Conservation (phyloP, 2,329 filamentous ascomycete genomes). For the Hypoxylon sp. region DNA sequence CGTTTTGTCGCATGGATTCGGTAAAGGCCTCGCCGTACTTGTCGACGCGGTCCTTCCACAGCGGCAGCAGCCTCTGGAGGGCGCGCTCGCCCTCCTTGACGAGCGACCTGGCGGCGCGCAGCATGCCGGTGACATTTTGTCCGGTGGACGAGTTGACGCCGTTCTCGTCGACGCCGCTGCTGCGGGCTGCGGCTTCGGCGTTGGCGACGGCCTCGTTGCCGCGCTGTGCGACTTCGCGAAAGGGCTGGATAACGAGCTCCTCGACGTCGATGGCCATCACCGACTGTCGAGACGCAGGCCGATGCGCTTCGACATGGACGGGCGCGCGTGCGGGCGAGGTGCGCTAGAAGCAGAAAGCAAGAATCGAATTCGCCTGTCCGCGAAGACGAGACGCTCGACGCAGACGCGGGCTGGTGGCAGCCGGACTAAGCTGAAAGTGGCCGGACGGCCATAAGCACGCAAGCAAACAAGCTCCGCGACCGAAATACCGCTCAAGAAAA, state of each 20-base stretch:
- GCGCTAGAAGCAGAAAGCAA: constrained; percentile 3
- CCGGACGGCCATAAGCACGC: constrained; percentile 21
- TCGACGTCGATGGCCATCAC: constrained; percentile 42
- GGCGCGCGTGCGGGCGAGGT: constrained; percentile 1
- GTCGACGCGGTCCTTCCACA: constrained; percentile 50
- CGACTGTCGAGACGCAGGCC: constrained; percentile 22
- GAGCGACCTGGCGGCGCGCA: constrained; percentile 46
- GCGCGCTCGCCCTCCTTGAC: constrained; percentile 51
- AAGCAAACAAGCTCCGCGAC: constrained; percentile 5
- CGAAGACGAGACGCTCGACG: neutral
- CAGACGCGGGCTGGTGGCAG: neutral
- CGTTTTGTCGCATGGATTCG: constrained; percentile 48
- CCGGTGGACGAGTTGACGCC: constrained; percentile 26
- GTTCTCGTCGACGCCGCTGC: constrained; percentile 29
- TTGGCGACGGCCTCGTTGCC: constrained; percentile 50
- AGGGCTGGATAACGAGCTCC: constrained; percentile 47
- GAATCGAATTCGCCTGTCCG: neutral
- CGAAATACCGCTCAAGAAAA: constrained; percentile 7
- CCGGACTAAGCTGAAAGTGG: constrained; percentile 25
- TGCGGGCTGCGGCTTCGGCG: constrained; percentile 41
- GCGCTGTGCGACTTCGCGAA: constrained; percentile 50
- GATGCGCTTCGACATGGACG: constrained; percentile 22
- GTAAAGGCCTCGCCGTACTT: constrained; percentile 50
- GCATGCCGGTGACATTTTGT: constrained; percentile 39
- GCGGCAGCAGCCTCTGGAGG: constrained; percentile 48